Percentiles rank a stretch among this genome's conserved stretches.
These are phyloP conservation scores for Nemania serpens DNA, from an alignment of 2,329 filamentous ascomycete species.

Conservation along the genomic window DNA sequence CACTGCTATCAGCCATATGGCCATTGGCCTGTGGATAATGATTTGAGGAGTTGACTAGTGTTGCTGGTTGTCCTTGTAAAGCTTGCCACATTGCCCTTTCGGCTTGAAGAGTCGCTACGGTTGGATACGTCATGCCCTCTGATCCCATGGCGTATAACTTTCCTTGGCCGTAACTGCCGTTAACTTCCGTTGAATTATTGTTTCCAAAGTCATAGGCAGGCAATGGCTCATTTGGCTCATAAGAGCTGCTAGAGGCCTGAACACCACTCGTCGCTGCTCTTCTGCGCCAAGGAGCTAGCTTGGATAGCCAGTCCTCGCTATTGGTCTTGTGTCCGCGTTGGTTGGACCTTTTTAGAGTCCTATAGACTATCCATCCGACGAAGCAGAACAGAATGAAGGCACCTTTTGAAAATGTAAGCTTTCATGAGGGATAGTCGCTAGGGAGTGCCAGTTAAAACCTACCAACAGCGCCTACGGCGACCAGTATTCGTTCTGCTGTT, in stretches of 20 bases:
- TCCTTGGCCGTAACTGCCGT: constrained; percentile 32
- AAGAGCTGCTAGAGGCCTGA: constrained; percentile 21
- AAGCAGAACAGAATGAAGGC: constrained; percentile 52
- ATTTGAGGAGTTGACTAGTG: constrained; percentile 31
- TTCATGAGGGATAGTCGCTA: not conserved
- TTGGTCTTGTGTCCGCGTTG: constrained; percentile 36
- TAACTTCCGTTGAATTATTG: constrained; percentile 32
- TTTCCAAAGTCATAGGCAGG: constrained; percentile 35
- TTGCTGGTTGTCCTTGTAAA: constrained; percentile 25
- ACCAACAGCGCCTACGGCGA: constrained; percentile 45
- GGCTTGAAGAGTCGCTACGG: constrained; percentile 26
- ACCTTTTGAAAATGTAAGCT: constrained; percentile 38
- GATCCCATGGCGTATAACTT: constrained; percentile 30
- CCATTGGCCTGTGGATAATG: constrained; percentile 38
- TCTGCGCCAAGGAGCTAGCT: constrained; percentile 30
- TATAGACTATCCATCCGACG: constrained; percentile 51
- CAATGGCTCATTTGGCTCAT: constrained; percentile 33
- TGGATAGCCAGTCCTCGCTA: constrained; percentile 25
- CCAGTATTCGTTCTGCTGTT: constrained; percentile 37
- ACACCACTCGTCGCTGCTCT: constrained; percentile 23
- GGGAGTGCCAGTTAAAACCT: not conserved
- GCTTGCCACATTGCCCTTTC: constrained; percentile 26
- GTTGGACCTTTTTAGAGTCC: constrained; percentile 41
- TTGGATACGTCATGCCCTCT: constrained; percentile 27
- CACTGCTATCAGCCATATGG: constrained; percentile 35